These are phyloP conservation scores for Macadamia integrifolia DNA, from an alignment of 164 flowering plant genomes.

Conservation along the genomic window DNA sequence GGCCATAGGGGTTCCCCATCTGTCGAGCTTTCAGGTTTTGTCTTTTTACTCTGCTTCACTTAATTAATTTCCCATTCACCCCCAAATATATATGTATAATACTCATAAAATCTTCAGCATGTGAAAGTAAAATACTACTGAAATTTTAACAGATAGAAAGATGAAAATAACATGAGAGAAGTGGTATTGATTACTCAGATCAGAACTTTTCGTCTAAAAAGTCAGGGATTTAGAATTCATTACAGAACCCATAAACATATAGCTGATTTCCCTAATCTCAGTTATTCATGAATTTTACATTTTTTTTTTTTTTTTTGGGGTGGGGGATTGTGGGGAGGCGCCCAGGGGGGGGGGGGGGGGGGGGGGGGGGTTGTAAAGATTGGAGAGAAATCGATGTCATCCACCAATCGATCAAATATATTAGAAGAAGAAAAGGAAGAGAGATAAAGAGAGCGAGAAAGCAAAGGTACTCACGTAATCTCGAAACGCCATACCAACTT, in stretches of 20 bases:
- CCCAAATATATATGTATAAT: too few relatives aligned
- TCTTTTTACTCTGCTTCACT: too few relatives aligned
- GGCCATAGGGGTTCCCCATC: too few relatives aligned
- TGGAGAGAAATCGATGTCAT: neutral
- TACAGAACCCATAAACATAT: neutral
- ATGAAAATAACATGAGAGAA: neutral
- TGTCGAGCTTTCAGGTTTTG: too few relatives aligned
- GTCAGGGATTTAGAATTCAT: neutral
- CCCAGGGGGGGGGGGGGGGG: too few relatives aligned
- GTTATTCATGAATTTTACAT: too few relatives aligned
- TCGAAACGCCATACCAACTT: conserved; percentile 85
- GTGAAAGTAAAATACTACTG: neutral
- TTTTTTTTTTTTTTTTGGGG: too few relatives aligned
- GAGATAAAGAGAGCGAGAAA: neutral
- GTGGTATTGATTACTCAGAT: neutral
- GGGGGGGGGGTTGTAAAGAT: too few relatives aligned
- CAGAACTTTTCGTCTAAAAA: neutral
- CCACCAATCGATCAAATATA: neutral
- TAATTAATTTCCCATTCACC: too few relatives aligned
- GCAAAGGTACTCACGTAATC: conserved; percentile 54
- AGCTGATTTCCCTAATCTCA: too few relatives aligned
- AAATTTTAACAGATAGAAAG: too few relatives aligned
- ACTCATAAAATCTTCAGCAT: neutral
- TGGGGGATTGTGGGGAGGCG: too few relatives aligned
- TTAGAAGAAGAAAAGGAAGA: neutral